These are phyloP conservation scores for Trifolium pratense DNA, from an alignment of 306 rosid genomes.

Conservation along the genomic window DNA sequence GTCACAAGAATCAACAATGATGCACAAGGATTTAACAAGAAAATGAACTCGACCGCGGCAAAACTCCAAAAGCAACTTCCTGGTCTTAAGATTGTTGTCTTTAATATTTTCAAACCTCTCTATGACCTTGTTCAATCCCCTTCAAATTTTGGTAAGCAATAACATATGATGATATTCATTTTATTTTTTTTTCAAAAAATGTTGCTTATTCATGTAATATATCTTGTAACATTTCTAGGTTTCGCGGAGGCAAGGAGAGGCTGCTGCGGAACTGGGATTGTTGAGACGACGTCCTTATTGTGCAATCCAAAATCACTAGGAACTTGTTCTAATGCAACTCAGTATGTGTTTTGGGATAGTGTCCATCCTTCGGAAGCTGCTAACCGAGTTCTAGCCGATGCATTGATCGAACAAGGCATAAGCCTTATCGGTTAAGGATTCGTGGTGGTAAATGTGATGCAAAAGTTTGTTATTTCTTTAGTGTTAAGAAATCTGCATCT, in stretches of 20 bases:
- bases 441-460: neutral
- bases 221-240: conserved; percentile 48
- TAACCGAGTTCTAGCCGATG: conserved; percentile 81
- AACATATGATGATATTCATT: neutral
- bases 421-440: conserved; percentile 43
- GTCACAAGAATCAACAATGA: conserved; percentile 69
- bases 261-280: conserved; percentile 85
- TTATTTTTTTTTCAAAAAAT: neutral
- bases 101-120: conserved; percentile 81
- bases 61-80: conserved; percentile 74
- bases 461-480: conserved; percentile 35
- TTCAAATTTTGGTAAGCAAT: conserved; percentile 65
- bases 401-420: conserved; percentile 69
- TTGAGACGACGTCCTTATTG: conserved; percentile 72
- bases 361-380: conserved; percentile 96
- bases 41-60: conserved; percentile 64
- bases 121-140: conserved; percentile 77
- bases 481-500: conserved; percentile 27
- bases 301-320: conserved; percentile 81
- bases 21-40: conserved; percentile 80
- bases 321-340: conserved; percentile 87
- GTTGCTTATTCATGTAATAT: conserved; percentile 3
- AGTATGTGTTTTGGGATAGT: conserved; percentile 93
- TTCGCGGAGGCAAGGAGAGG: conserved; percentile 82
- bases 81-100: conserved; percentile 74